Evolutionary conservation across 495 filamentous ascomycete genomes (phyloP), one percentile per base, ranked within the genome.

Genomic region (Hypoxylon lienhwacheense): DNA sequence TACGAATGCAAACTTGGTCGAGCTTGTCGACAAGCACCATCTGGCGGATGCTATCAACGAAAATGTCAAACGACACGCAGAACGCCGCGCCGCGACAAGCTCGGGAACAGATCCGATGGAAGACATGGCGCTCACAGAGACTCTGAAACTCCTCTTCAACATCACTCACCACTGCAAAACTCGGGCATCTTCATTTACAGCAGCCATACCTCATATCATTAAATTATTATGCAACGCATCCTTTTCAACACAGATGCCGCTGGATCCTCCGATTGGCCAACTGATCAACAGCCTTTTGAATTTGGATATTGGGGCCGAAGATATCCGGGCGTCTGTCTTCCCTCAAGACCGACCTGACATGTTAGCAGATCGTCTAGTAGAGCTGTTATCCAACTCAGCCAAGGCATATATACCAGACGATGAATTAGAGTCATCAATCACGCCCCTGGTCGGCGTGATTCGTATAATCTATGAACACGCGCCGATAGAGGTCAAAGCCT

Each of bases 131-230:
- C 74, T 98, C 3, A 79, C 74, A 0, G 95, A 98, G 64, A 90
- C 85, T 1, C 71, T 95, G 8, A 96, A 97, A 64, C 75, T 98
- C 33, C 70, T 96, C 5, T 98, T 95, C 73, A 97, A 96, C 67
- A 71, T 96, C 29, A 85, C 83, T 4, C 83, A 90, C 64, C 81
- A 85, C 56, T 85, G 82, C 60, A 81, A 85, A 0, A 73, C 83
- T 42, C 73, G 85, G 8, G 64, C 74, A 16, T 66, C 64, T 14
- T 67, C 74, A 1, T 95, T 95, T 66, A 80, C 82, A 0, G 68
- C 75, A 11, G 84, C 87, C 0, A 78, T 95, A 24, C 80, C 85
- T 2, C 77, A 81, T 46, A 82, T 98, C 8, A 73, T 93, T 52
- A 85, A 82, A 47, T 80, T 96, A 8, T 78, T 98, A 20, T 68